Evolutionary conservation across 495 filamentous ascomycete genomes (phyloP).

Genomic region (Tetracladium setigerum): DNA sequence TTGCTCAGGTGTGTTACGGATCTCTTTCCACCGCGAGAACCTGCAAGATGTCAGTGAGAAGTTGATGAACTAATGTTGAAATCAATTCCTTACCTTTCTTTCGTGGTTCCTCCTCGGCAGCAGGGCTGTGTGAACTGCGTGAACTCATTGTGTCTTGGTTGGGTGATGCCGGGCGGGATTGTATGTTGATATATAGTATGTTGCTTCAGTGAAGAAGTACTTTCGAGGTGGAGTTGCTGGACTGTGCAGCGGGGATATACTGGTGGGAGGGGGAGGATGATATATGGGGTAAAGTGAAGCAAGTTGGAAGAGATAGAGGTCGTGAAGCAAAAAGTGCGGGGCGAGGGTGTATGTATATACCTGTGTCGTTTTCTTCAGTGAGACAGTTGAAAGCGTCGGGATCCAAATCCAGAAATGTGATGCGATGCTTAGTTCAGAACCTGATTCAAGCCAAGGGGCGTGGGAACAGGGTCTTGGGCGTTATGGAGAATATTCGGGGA

Average conservation of each 20-base stretch:
- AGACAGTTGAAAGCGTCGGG: too few species aligned
- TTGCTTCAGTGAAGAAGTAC: not conserved
- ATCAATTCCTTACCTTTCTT: constrained; percentile 19
- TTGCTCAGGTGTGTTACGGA: constrained; percentile 66
- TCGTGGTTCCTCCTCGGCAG: constrained; percentile 13
- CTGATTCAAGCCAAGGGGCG: too few species aligned
- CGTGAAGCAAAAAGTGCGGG: not conserved
- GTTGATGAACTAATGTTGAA: too few species aligned
- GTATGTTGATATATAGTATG: not conserved
- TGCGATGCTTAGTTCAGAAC: too few species aligned
- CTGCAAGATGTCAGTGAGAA: constrained; percentile 12
- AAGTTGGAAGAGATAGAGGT: not conserved
- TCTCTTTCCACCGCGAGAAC: constrained; percentile 50
- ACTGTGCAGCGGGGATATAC: not conserved
- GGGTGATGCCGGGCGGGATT: not conserved
- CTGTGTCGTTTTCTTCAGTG: too few species aligned
- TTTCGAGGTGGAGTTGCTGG: not conserved
- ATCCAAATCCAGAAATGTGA: too few species aligned
- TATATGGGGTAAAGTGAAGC: not conserved
- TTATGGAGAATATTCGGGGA: too few species aligned
- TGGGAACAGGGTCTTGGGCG: too few species aligned
- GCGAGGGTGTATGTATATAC: not conserved
- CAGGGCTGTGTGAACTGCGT: constrained; percentile 13
- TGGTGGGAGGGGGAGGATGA: not conserved
- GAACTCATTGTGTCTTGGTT: constrained; percentile 9